phyloP scores from a whole-genome alignment of 1,284 basidiomycete genomes.

The Erythrobasidium hasegawianum region DNA sequence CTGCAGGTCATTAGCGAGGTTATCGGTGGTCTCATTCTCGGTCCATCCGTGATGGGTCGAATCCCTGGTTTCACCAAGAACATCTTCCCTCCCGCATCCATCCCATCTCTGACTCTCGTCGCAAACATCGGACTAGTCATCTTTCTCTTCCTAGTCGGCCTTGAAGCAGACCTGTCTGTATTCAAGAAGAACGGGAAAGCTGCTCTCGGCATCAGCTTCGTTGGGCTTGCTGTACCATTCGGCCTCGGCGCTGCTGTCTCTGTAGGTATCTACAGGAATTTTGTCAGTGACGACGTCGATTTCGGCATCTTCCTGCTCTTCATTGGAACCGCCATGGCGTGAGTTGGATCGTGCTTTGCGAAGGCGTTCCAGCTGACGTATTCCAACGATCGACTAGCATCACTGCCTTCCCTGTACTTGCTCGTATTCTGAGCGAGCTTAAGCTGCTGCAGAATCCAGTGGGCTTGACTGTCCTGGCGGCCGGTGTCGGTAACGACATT shows the following conservation, averaged over 20 bases:
- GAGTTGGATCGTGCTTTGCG: too few species aligned
- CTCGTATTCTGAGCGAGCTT: slow-evolving; percentile 71
- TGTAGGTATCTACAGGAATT: slow-evolving; percentile 71
- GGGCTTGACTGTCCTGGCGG: slow-evolving; percentile 85
- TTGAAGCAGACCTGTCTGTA: slow-evolving; percentile 78
- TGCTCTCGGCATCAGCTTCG: slow-evolving; percentile 54
- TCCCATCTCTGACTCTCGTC: slow-evolving; percentile 75
- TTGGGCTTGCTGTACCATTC: slow-evolving; percentile 73
- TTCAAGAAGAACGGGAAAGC: slow-evolving; percentile 67
- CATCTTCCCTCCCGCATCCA: slow-evolving; percentile 71
- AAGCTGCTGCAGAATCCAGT: slow-evolving; percentile 84
- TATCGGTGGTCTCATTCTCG: slow-evolving; percentile 51
- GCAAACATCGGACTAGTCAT: slow-evolving; percentile 73
- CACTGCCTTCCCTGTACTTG: slow-evolving; percentile 64
- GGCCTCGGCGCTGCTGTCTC: slow-evolving; percentile 78
- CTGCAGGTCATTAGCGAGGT: slow-evolving; percentile 51
- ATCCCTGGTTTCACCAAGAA: slow-evolving; percentile 76
- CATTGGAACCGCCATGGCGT: slow-evolving; percentile 62
- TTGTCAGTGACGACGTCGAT: slow-evolving; percentile 61
- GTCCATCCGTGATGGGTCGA: slow-evolving; percentile 47
- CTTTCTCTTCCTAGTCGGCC: slow-evolving; percentile 77
- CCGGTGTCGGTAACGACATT: slow-evolving; percentile 86
- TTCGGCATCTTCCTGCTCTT: slow-evolving; percentile 91
- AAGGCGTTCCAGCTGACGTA: too few species aligned
- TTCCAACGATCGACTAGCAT: slow-evolving; percentile 33